These are phyloP conservation scores for Trichothecium roseum DNA, from an alignment of 2,329 filamentous ascomycete genomes.

Conservation along the genomic window DNA sequence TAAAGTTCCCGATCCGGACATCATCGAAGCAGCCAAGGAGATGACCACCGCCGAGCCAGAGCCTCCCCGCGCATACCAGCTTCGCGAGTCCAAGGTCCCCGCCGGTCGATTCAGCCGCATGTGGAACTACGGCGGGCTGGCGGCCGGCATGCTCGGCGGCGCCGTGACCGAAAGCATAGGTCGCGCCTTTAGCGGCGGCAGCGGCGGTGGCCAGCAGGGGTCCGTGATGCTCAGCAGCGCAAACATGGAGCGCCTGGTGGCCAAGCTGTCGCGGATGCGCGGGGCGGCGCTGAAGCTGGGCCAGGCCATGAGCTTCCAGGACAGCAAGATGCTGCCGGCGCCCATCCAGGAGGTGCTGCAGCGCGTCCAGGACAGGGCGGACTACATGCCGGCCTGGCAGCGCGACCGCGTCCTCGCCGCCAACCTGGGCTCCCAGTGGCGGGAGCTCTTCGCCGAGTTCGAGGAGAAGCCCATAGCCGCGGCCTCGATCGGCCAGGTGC, in stretches of 20 bases:
- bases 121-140: conserved; percentile 91
- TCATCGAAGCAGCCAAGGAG: conserved; percentile 16
- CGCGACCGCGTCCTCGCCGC: conserved; percentile 70
- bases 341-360: conserved; percentile 84
- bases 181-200: conserved; percentile 59
- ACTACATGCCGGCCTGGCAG: conserved; percentile 96
- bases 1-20: conserved; percentile 7
- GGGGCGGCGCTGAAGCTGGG: conserved; percentile 94
- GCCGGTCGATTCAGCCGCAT: conserved; percentile 77
- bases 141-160: conserved; percentile 90
- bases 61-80: conserved; percentile 42
- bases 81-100: conserved; percentile 84
- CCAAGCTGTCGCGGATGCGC: conserved; percentile 90
- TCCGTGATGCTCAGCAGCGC: conserved; percentile 79
- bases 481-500: conserved; percentile 94
- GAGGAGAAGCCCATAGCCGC: conserved; percentile 89
- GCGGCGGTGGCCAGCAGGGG: conserved; percentile 46
- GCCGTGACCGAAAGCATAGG: conserved; percentile 79
- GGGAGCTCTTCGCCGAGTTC: conserved; percentile 71
- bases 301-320: conserved; percentile 97
- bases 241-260: conserved; percentile 88
- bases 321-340: conserved; percentile 84
- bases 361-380: conserved; percentile 88
- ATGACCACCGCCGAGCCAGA: conserved; percentile 8
- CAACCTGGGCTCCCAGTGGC: conserved; percentile 78